Base-by-base conservation (phyloP, 805 yeast genomes). In the Metschnikowia santaceciliae region DNA sequence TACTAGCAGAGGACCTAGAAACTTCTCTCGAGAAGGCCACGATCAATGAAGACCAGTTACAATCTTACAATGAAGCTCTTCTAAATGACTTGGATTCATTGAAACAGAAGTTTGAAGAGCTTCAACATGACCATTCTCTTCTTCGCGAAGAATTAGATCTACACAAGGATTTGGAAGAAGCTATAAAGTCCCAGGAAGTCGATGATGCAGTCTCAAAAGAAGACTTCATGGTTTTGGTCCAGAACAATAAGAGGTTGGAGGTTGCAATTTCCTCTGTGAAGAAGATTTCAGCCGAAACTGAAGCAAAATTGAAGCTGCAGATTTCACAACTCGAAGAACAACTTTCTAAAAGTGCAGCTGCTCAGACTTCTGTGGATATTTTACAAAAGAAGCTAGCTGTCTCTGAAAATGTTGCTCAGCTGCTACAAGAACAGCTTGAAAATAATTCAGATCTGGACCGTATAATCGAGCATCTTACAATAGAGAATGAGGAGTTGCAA, bases 41-140 rank as follows among this genome's bases (percentile, higher is more conserved):
- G 1, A 70, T 79, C 0, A 87, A 83, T 40, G 72, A 75, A 42
- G 82, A 74, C 33, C 68, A 68, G 34, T 54, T 76, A 4, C 63
- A 62, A 5, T 71, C 69, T 4, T 63, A 68, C n/a, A 72, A 69
- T 42, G 63, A 61, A 4, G 52, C 56, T 2, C 54, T 79, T 32
- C 51, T 51, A 2, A 46, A 42, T 1, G 69, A 68, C 44, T 52
- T 72, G 15, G 52, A 51, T 4, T 39, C 47, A 3, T 49, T 77
- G 10, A 61, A 66, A 34, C 33, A 40, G 11, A 63, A 70, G 36
- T 72, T 73, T 49, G 61, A 61, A 2, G 59, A 55, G 4, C 55
- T 77, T 23, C 47, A 60, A 10, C 54, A 59, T 0, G 77, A 76
- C 32, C 59, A 68, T 23, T 62, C 61, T 17, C 53, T 65, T 6